phyloP scores from a whole-genome alignment of 2,329 filamentous ascomycete genomes.

The Cladosporium sp. region DNA sequence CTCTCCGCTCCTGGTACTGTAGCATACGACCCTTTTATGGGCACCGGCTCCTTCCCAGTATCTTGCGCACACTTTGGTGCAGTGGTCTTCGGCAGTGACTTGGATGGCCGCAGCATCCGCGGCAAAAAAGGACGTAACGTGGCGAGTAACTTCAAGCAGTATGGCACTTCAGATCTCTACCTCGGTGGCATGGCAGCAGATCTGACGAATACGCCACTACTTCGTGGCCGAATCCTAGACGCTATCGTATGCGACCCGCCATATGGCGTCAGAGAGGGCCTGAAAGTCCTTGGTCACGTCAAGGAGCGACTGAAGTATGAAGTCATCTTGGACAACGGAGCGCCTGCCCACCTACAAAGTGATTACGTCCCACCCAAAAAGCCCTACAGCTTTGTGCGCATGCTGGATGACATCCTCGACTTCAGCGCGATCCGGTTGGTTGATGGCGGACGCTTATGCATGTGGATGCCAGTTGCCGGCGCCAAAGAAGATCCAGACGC shows the following conservation, averaged over 20 bases:
- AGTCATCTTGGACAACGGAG: slow-evolving; percentile 64
- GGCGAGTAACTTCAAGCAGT: slow-evolving; percentile 77
- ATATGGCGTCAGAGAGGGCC: slow-evolving; percentile 87
- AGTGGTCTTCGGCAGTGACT: slow-evolving; percentile 79
- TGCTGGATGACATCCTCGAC: slow-evolving; percentile 83
- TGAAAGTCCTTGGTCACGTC: slow-evolving; percentile 78
- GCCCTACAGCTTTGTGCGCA: slow-evolving; percentile 85
- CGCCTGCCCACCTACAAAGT: slow-evolving; percentile 63
- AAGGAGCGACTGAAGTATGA: slow-evolving; percentile 50
- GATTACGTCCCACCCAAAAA: slow-evolving; percentile 81
- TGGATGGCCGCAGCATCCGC: slow-evolving; percentile 83
- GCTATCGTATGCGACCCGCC: slow-evolving; percentile 94
- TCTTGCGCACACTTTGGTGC: slow-evolving; percentile 90
- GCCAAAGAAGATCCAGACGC: slow-evolving; percentile 33
- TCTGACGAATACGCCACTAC: slow-evolving; percentile 77
- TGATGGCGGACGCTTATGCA: slow-evolving; percentile 72
- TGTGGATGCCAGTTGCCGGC: slow-evolving; percentile 93
- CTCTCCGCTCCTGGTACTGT: slow-evolving; percentile 76
- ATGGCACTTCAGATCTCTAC: slow-evolving; percentile 62
- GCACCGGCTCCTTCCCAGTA: slow-evolving; percentile 87
- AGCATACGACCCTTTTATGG: slow-evolving; percentile 93
- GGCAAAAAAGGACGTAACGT: slow-evolving; percentile 59
- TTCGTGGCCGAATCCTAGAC: slow-evolving; percentile 60
- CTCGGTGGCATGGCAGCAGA: slow-evolving; percentile 82
- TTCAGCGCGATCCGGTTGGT: slow-evolving; percentile 77